phyloP scores from a whole-genome alignment of 805 yeast genomes.

The Suhomyces faveliae region DNA sequence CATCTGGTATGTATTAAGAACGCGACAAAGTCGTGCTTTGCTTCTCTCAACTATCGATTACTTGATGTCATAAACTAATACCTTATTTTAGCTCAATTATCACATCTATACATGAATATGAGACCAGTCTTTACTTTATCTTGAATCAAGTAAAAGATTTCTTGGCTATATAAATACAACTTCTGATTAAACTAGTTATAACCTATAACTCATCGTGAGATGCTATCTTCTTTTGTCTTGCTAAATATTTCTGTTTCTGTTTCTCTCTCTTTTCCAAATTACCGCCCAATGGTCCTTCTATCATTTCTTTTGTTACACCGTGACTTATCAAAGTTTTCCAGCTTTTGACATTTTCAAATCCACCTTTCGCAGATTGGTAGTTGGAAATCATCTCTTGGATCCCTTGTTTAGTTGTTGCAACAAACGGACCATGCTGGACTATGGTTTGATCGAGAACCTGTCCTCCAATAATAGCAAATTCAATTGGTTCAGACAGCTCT shows the following conservation, averaged over 20 bases:
- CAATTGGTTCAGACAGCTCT: constrained; percentile 39
- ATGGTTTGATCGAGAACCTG: constrained; percentile 70
- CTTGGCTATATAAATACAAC: too few relatives aligned
- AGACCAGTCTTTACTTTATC: too few relatives aligned
- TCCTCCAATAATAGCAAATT: constrained; percentile 75
- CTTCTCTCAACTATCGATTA: too few relatives aligned
- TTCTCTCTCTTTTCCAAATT: constrained; percentile 30
- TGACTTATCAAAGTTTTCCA: constrained; percentile 54
- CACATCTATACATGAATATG: too few relatives aligned
- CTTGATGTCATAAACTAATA: too few relatives aligned
- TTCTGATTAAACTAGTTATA: neutral
- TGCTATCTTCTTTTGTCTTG: neutral
- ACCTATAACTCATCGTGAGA: neutral
- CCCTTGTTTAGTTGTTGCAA: constrained; percentile 64
- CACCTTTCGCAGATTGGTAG: constrained; percentile 66
- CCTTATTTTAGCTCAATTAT: too few relatives aligned
- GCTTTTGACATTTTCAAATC: constrained; percentile 63
- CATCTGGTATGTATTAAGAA: too few relatives aligned
- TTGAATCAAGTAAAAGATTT: too few relatives aligned
- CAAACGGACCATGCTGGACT: constrained; percentile 91
- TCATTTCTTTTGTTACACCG: constrained; percentile 44
- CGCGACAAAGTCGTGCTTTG: too few relatives aligned
- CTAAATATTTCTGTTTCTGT: constrained; percentile 10
- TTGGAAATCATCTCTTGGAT: constrained; percentile 70
- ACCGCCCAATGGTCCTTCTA: constrained; percentile 39